Base-by-base conservation (phyloP, 139 green algal genomes). In the Tetratostichococcus sp. region DNA sequence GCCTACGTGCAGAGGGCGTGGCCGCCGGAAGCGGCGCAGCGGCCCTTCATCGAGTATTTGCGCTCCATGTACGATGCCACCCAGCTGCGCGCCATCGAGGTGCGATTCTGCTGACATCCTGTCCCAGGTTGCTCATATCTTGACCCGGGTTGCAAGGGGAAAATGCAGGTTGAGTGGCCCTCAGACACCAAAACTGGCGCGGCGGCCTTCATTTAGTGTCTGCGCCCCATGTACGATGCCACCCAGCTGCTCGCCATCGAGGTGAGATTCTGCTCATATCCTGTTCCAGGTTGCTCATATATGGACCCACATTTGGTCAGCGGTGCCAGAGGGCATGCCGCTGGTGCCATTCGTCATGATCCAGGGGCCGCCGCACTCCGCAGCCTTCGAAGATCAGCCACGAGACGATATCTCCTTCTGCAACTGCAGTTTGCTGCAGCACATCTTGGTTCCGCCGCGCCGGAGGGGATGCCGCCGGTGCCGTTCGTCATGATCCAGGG, bases 291-390 rank as follows among this genome's bases (percentile, higher is more conserved):
- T 6, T 50, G 39, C 39, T 50, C 11, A 11, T 50, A 6, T 11
- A 11, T 50, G 39, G 39, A 11, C 39, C 8, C 39, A 50, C 39
- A 6, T 50, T 6, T 6, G 39, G 67, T 66, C 4, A 30, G 35
- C 3, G 11, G n/a, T 43, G 65, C 28, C 43, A 17, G 58, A 35
- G 17, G 25, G 28, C 22, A 50, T 31, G 31, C 59, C 72, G 21
- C 59, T 71, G 19, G 62, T 88, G 73, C 86, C 90, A 2, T 91
- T 94, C 72, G 79, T 88, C 11, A 81, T 95, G 14, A 88, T 95
- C 39, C 91, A 95, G 79, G 94, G 94, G 2, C 93, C 92, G 2
- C 23, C 23, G n/a, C n/a, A n/a, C n/a, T n/a, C n/a, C n/a, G n/a
- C n/a, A n/a, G n/a, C n/a, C n/a, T n/a, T n/a, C n/a, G n/a, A n/a